phyloP scores from a whole-genome alignment of 2,329 filamentous ascomycete genomes.

The Fusarium albosuccineum region DNA sequence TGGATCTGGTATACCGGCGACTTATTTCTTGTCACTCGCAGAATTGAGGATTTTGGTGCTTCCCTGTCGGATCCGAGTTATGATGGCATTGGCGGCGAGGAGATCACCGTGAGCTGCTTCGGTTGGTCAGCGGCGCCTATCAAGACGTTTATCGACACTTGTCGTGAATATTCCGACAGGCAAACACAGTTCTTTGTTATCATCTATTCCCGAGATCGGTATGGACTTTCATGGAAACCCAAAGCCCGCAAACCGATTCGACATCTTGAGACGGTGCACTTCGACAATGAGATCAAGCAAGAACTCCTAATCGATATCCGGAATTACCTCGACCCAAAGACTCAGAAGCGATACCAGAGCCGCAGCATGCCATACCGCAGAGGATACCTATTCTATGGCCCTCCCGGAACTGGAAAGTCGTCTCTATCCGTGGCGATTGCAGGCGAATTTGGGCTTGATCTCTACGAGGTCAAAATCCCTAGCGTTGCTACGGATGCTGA shows the following conservation, averaged over 20 bases:
- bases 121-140: slow-evolving; percentile 65
- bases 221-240: slow-evolving; percentile 62
- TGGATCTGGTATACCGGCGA: slow-evolving; percentile 65
- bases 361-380: slow-evolving; percentile 57
- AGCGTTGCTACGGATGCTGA: slow-evolving; percentile 64
- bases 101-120: slow-evolving; percentile 63
- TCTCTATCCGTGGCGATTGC: slow-evolving; percentile 66
- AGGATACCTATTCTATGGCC: slow-evolving; percentile 75
- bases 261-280: slow-evolving; percentile 64
- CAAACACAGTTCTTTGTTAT: slow-evolving; percentile 64
- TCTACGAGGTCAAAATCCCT: slow-evolving; percentile 64
- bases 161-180: slow-evolving; percentile 62
- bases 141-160: slow-evolving; percentile 59
- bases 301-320: slow-evolving; percentile 63
- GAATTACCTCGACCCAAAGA: slow-evolving; percentile 64
- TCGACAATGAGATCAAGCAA: slow-evolving; percentile 60
- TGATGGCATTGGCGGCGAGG: slow-evolving; percentile 61
- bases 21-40: slow-evolving; percentile 60
- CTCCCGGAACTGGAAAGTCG: slow-evolving; percentile 72
- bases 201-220: slow-evolving; percentile 60
- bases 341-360: slow-evolving; percentile 70
- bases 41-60: slow-evolving; percentile 54
- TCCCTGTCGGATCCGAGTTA: slow-evolving; percentile 57
- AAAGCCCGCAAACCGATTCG: slow-evolving; percentile 63
- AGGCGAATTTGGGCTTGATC: slow-evolving; percentile 63